These are phyloP conservation scores for Thuidium tamariscinum DNA, from an alignment of 225 moss, liverwort and hornwort genomes.

Conservation along the genomic window DNA sequence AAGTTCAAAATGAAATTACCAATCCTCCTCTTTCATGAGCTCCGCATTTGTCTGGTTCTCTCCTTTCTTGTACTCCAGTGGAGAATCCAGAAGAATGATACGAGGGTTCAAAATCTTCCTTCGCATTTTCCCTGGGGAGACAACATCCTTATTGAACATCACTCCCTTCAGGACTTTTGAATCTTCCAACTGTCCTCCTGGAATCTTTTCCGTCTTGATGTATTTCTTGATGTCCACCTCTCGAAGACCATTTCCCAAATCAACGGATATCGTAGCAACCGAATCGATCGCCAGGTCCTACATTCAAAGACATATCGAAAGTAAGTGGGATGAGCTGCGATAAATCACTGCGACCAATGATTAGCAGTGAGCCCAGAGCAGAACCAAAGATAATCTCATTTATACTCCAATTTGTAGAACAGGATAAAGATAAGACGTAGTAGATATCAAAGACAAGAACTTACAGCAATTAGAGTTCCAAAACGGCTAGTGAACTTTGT, in stretches of 20 bases:
- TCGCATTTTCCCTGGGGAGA: conserved; percentile 89
- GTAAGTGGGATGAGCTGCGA: neutral
- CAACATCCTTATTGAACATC: conserved; percentile 94
- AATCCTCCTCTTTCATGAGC: conserved; percentile 85
- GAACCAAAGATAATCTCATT: neutral
- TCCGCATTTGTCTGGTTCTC: conserved; percentile 95
- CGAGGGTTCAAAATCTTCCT: conserved; percentile 65
- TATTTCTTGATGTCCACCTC: conserved; percentile 97
- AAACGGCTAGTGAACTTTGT: conserved; percentile 91
- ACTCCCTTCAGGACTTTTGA: conserved; percentile 76
- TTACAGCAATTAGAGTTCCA: conserved; percentile 78
- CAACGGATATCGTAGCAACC: conserved; percentile 59
- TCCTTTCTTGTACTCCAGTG: conserved; percentile 91
- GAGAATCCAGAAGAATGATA: conserved; percentile 68
- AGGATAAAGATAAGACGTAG: neutral
- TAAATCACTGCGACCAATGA: neutral
- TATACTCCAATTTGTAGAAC: neutral
- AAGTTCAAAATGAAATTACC: neutral
- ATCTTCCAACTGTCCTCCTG: conserved; percentile 79
- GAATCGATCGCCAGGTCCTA: conserved; percentile 80
- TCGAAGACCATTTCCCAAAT: conserved; percentile 67
- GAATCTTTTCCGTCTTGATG: conserved; percentile 81
- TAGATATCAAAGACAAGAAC: neutral
- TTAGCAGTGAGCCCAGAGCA: neutral
- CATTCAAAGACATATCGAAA: neutral